Percentiles rank a stretch among this genome's conserved stretches.
Evolutionary conservation across 2,329 filamentous ascomycete species (phyloP).

Genomic region (Fusarium sacchari): DNA sequence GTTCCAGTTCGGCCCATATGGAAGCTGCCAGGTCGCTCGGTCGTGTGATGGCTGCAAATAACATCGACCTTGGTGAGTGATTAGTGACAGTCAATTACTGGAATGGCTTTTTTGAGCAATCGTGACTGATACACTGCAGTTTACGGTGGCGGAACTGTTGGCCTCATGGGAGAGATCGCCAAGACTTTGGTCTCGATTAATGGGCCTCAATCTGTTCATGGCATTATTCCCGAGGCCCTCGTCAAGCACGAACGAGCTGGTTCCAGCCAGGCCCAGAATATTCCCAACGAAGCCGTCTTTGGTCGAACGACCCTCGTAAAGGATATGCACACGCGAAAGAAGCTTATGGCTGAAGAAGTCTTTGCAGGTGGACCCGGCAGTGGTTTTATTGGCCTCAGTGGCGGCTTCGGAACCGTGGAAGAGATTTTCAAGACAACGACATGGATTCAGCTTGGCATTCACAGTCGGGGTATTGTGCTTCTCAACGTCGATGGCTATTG

Average conservation of each 20-base stretch:
- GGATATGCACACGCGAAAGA: conserved; percentile 97
- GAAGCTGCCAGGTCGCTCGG: conserved; percentile 82
- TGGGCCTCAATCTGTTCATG: conserved; percentile 85
- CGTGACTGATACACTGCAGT: conserved; percentile 58
- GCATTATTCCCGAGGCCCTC: conserved; percentile 89
- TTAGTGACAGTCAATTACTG: fast-evolving
- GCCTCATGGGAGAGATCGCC: conserved; percentile 94
- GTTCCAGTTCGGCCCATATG: conserved; percentile 78
- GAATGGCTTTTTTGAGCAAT: background rate
- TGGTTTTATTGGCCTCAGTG: conserved; percentile 88
- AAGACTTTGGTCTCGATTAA: conserved; percentile 84
- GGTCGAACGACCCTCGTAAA: conserved; percentile 88
- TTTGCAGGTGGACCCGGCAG: conserved; percentile 85
- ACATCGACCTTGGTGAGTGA: conserved; percentile 70
- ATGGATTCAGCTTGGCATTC: conserved; percentile 98
- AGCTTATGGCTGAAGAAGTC: conserved; percentile 90
- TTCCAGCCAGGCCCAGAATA: conserved; percentile 59
- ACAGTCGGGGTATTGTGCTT: conserved; percentile 79
- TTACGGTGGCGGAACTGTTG: conserved; percentile 93
- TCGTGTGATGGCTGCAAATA: conserved; percentile 75
- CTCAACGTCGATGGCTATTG: conserved; percentile 93
- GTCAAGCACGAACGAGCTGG: conserved; percentile 79
- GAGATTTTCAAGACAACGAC: conserved; percentile 91
- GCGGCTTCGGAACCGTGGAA: conserved; percentile 95
- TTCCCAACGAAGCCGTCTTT: conserved; percentile 74